Evolutionary conservation across 768 basidiomycete species (phyloP), one percentile per base, ranked within the genome.

Genomic region (Pleurotus tuoliensis): DNA sequence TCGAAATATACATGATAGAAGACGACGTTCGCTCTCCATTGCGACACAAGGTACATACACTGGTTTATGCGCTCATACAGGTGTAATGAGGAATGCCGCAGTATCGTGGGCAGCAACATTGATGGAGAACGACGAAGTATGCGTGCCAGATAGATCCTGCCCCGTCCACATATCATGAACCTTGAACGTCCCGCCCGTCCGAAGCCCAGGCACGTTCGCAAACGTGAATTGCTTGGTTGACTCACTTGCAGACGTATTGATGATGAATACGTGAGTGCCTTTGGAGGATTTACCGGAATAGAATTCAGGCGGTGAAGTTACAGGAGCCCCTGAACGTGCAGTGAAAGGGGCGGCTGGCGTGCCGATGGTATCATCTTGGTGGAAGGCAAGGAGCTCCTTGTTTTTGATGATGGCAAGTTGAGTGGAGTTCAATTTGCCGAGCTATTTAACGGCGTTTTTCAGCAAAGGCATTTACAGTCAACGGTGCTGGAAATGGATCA

Each of bases 161-260:
- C 72, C 73, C 4, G 73, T 66, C 82, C 82, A 83, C 82, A 83
- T 84, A 57, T 84, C 80, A 56, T 80, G 80, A 18, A 83, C 61
- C 55, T 67, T 71, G 56, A 71, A 76, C 8, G 59, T 71, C 2
- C 73, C 70, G 20, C 69, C 65, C 5, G 68, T 64, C 9, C 67
- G 67, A 6, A 82, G 61, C 0, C 79, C 77, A 15, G 81, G 78
- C 6, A 81, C 75, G 47, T 73, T 74, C 4, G 73, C 72, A 44
- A 82, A 76, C 1, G 69, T 65, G 58, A 82, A 76, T 3, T 69
- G 69, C 67, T 81, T 81, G 3, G 73, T 77, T 2, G 76, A 69
- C 0, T 72, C 68, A 15, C 63, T 63, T 18, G 67, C 64, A 11
- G 70, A 66, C 3, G 76, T 80, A 64, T 82, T 82, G 63, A 82